Evolutionary conservation across 441 rosid species (phyloP), one percentile per base, ranked within the genome.

Genomic region (Eugenia klotzschiana): DNA sequence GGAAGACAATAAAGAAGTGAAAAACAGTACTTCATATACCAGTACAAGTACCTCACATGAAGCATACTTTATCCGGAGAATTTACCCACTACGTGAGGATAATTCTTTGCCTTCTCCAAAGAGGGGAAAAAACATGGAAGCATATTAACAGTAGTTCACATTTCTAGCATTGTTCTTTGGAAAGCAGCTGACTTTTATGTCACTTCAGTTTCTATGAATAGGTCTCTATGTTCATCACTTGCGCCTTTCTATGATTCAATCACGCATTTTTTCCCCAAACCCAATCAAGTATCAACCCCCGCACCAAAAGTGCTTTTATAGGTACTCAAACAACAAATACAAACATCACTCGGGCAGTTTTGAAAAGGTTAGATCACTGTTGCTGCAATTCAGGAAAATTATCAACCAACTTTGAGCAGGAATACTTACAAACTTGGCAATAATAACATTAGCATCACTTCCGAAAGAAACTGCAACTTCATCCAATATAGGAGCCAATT

Each of bases 401-500:
- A 51, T 84, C 14, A 23, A 37, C n/a, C 58, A 23, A 23, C n/a
- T 26, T 53, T 73, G 57, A 64, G 50, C 5, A 2, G 18, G 27
- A 33, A 80, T 57, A 58, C 98, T 94, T 91, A 97, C 98, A 82
- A 95, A 85, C 89, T 95, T 97, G 40, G 96, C 97, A 46, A 97
- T 93, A 86, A 94, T 79, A 72, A 97, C 90, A 81, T 82, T 87
- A 57, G 94, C 84, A 87, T 94, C 93, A 20, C 85, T 90, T 87
- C 92, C 84, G 80, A 83, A 97, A 0, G 97, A 92, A 81, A 91
- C 69, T 40, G 98, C 98, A 58, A 97, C 96, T 92, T 95, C 99
- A 84, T 95, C 98, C 91, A 97, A 90, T 87, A 95, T 93, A 4
- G 98, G 98, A 8, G 98, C 99, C 89, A 97, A 84, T 52, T 92